phyloP scores from a whole-genome alignment of 192 early-diverging fungal genomes.

The Rhizoclosmatium globosum region DNA sequence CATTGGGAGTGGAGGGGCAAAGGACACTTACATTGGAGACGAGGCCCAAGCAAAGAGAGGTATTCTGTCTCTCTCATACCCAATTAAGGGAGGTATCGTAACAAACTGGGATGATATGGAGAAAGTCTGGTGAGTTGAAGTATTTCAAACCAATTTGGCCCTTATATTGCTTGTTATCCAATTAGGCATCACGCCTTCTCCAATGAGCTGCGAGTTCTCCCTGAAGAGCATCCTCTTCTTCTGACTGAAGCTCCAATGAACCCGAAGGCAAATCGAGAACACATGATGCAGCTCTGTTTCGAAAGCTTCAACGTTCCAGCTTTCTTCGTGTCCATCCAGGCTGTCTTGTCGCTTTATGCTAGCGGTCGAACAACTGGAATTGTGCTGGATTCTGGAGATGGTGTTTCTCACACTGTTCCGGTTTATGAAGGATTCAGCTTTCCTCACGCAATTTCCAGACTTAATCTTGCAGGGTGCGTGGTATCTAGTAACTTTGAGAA shows the following conservation, averaged over 20 bases:
- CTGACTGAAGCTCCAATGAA: slow-evolving; percentile 71
- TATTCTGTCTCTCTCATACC: slow-evolving; percentile 70
- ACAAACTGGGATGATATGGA: slow-evolving; percentile 78
- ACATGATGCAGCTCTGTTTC: slow-evolving; percentile 72
- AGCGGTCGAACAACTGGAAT: slow-evolving; percentile 62
- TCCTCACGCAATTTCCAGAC: slow-evolving; percentile 52
- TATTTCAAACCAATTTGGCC: not conserved
- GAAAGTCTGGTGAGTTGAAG: slow-evolving; percentile 63
- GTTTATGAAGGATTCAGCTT: slow-evolving; percentile 66
- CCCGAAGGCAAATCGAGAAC: slow-evolving; percentile 70
- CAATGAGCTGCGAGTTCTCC: slow-evolving; percentile 72
- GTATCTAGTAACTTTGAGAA: slow-evolving; percentile 34
- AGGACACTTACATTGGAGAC: slow-evolving; percentile 73
- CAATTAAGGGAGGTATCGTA: slow-evolving; percentile 71
- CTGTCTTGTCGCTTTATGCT: slow-evolving; percentile 65
- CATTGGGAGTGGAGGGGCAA: slow-evolving; percentile 68
- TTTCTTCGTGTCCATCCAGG: slow-evolving; percentile 69
- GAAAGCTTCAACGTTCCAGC: slow-evolving; percentile 71
- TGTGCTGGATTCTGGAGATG: slow-evolving; percentile 71
- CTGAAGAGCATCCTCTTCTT: slow-evolving; percentile 70
- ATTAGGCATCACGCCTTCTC: slow-evolving; percentile 67
- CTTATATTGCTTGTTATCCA: not conserved
- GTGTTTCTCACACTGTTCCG: slow-evolving; percentile 70
- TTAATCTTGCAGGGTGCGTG: slow-evolving; percentile 61
- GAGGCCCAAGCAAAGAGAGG: slow-evolving; percentile 73